Evolutionary conservation across 345 rosid species (phyloP).

Genomic region (Eucalyptus camaldulensis): DNA sequence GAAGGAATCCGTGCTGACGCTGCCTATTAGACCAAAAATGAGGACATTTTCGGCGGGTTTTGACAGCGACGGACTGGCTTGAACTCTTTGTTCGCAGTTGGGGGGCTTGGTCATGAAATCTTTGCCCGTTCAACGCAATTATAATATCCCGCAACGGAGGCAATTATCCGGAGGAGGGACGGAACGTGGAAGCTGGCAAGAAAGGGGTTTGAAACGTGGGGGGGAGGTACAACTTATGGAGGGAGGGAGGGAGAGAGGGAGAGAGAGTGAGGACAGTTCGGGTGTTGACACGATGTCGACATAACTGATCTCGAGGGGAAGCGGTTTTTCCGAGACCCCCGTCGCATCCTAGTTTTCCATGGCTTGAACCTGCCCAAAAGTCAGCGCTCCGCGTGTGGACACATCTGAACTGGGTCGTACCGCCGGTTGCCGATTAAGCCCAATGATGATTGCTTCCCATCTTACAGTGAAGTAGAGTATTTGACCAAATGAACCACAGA

Average conservation of each 20-base stretch:
- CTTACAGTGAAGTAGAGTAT: not conserved
- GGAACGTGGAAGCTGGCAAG: not conserved
- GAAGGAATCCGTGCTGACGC: not conserved
- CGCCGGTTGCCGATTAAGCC: not conserved
- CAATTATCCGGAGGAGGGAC: not conserved
- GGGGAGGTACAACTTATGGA: not conserved
- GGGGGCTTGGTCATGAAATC: too few relatives aligned
- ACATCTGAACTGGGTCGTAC: not conserved
- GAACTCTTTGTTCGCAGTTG: not conserved
- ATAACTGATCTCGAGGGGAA: not conserved
- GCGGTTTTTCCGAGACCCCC: not conserved
- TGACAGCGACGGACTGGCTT: not conserved
- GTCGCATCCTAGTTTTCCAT: accelerated
- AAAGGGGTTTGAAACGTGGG: not conserved
- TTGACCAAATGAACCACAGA: not conserved
- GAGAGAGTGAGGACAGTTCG: too few relatives aligned
- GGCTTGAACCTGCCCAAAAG: not conserved
- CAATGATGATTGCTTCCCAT: accelerated
- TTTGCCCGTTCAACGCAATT: not conserved
- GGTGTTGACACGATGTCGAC: not conserved
- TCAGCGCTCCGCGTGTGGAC: not conserved
- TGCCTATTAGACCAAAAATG: not conserved
- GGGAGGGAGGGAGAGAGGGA: too few relatives aligned
- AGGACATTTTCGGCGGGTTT: not conserved
- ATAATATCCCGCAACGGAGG: not conserved